phyloP scores from a whole-genome alignment of 805 yeast species.

The Candida sphagnicola region DNA sequence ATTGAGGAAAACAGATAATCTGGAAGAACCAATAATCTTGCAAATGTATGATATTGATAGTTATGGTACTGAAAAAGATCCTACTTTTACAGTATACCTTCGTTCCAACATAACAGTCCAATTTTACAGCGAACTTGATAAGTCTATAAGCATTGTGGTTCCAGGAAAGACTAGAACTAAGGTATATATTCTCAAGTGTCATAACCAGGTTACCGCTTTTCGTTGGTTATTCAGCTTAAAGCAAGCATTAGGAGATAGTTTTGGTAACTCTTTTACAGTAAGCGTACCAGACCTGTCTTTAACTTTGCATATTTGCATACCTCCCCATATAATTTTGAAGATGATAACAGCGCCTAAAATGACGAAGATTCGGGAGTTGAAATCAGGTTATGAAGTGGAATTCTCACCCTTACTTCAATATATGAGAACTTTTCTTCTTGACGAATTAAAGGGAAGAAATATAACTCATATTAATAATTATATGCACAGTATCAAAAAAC shows the following conservation, averaged over 20 bases:
- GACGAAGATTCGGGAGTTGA: conserved; percentile 10
- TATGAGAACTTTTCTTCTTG: conserved; percentile 33
- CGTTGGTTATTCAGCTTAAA: conserved; percentile 62
- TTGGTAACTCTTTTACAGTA: conserved; percentile 27
- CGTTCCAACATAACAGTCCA: conserved; percentile 28
- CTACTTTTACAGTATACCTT: conserved; percentile 19
- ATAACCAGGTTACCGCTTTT: conserved; percentile 49
- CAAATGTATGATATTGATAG: conserved; percentile 56
- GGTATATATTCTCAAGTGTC: conserved; percentile 55
- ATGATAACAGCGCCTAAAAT: conserved; percentile 8
- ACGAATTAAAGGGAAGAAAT: conserved; percentile 20
- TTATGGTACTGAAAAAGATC: conserved; percentile 16
- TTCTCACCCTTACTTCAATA: conserved; percentile 30
- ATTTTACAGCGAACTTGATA: conserved; percentile 66
- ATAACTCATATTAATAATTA: conserved; percentile 5
- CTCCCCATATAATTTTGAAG: conserved; percentile 29
- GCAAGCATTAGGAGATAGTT: conserved; percentile 37
- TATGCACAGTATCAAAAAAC: conserved; percentile 14
- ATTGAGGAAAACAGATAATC: conserved; percentile 56
- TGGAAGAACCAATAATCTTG: conserved; percentile 49
- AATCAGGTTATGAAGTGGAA: conserved; percentile 21
- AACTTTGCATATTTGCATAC: conserved; percentile 44
- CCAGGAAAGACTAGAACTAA: conserved; percentile 13
- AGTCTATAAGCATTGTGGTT: conserved; percentile 54
- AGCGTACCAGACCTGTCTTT: conserved; percentile 44